These are phyloP conservation scores for Diaporthe sp. DNA, from an alignment of 2,329 filamentous ascomycete genomes.

Conservation along the genomic window DNA sequence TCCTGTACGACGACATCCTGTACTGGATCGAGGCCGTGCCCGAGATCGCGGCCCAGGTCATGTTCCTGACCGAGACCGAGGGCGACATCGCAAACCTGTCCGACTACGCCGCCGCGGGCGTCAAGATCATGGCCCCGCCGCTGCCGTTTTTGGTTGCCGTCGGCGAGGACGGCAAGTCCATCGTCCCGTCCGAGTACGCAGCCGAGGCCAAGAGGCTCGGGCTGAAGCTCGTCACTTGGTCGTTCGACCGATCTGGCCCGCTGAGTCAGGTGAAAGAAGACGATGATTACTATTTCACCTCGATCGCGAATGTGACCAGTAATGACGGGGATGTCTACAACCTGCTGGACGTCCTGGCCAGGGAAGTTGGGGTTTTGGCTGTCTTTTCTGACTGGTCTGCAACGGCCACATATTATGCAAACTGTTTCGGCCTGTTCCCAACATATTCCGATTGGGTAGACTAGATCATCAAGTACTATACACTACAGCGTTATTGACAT, in stretches of 20 bases:
- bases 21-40: constrained; percentile 75
- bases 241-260: constrained; percentile 73
- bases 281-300: constrained; percentile 65
- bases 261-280: constrained; percentile 47
- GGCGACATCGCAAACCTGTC: constrained; percentile 69
- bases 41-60: constrained; percentile 68
- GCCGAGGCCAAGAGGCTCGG: constrained; percentile 68
- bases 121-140: constrained; percentile 72
- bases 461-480: not conserved
- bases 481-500: not conserved
- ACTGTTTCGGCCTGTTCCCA: constrained; percentile 65
- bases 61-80: constrained; percentile 70
- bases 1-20: constrained; percentile 70
- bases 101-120: constrained; percentile 64
- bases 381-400: constrained; percentile 78
- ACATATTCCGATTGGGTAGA: constrained; percentile 25
- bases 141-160: constrained; percentile 70
- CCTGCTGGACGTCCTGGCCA: constrained; percentile 72
- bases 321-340: constrained; percentile 75
- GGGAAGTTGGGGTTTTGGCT: constrained; percentile 68
- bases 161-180: constrained; percentile 56
- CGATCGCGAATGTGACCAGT: constrained; percentile 63
- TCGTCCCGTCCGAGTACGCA: constrained; percentile 73
- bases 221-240: constrained; percentile 75
- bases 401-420: constrained; percentile 77